Conservation (phyloP, 2,329 filamentous ascomycete species). For the Plectosphaerella sp. region DNA sequence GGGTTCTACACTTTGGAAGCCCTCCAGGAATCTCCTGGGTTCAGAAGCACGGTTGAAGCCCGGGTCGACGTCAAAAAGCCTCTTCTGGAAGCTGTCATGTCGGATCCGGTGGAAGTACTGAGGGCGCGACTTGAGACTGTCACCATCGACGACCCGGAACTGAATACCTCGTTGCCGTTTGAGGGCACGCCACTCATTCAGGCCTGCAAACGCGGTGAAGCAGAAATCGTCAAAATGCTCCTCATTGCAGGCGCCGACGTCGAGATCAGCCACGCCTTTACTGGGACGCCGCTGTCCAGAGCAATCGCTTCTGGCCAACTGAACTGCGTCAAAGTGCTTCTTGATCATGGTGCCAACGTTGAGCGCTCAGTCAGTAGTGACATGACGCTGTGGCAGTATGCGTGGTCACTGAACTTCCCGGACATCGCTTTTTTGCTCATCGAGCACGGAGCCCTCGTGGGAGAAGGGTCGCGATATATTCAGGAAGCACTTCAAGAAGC, state of each 20-base stretch:
- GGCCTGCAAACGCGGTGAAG: background rate
- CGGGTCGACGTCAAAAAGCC: background rate
- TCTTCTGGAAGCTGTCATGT: background rate
- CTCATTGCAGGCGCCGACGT: background rate
- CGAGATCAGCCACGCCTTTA: background rate
- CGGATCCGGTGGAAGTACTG: background rate
- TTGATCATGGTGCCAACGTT: background rate
- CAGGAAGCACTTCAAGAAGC: background rate
- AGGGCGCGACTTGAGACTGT: background rate
- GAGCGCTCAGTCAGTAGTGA: background rate
- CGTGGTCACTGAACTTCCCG: background rate
- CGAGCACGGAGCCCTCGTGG: conserved; percentile 1
- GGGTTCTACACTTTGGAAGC: background rate
- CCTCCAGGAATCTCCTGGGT: background rate
- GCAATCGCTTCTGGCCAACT: background rate
- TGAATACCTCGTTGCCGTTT: background rate
- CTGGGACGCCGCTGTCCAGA: background rate
- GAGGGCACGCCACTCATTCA: background rate
- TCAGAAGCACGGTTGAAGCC: background rate
- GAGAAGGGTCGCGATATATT: background rate
- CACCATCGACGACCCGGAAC: background rate
- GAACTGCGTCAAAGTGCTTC: background rate
- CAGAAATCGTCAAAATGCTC: background rate
- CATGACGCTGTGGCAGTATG: background rate
- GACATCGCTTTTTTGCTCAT: background rate